Percentiles rank a stretch among this genome's conserved stretches.
These are phyloP conservation scores for Arachis hypogaea DNA, from an alignment of 306 rosid species.

Conservation along the genomic window DNA sequence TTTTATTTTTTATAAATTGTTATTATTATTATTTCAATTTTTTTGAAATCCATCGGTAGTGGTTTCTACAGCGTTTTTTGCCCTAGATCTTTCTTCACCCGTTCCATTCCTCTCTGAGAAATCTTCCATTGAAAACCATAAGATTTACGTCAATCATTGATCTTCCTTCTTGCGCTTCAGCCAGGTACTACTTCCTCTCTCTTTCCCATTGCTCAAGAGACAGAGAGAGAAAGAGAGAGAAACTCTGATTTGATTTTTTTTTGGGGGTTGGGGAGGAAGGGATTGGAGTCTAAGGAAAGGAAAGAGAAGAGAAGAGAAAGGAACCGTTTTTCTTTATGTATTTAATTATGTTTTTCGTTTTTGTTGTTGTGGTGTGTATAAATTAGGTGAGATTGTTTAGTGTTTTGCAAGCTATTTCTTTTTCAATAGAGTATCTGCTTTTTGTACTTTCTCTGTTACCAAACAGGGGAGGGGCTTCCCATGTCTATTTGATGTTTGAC, in stretches of 20 bases:
- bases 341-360: not conserved
- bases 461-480: constrained; percentile 9
- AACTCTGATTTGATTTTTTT: constrained; percentile 24
- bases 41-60: not conserved
- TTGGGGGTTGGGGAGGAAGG: not conserved
- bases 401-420: constrained; percentile 9
- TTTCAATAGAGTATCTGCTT: not conserved
- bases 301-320: not conserved
- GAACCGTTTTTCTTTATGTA: not conserved
- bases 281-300: not conserved
- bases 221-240: not conserved
- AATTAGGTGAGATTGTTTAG: constrained; percentile 36
- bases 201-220: not conserved
- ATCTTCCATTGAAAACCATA: constrained; percentile 30
- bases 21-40: not conserved
- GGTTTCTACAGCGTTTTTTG: not conserved
- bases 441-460: constrained; percentile 20
- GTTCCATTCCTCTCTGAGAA: constrained; percentile 31
- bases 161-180: constrained; percentile 31
- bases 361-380: not conserved
- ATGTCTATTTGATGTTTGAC: constrained; percentile 45
- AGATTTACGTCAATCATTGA: constrained; percentile 39
- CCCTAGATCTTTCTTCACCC: constrained; percentile 53
- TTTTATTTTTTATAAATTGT: not conserved
- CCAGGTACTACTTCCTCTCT: constrained; percentile 41